Base-by-base conservation (phyloP, 2,329 filamentous ascomycete genomes). In the Ophiocordyceps camponoti-saundersi region DNA sequence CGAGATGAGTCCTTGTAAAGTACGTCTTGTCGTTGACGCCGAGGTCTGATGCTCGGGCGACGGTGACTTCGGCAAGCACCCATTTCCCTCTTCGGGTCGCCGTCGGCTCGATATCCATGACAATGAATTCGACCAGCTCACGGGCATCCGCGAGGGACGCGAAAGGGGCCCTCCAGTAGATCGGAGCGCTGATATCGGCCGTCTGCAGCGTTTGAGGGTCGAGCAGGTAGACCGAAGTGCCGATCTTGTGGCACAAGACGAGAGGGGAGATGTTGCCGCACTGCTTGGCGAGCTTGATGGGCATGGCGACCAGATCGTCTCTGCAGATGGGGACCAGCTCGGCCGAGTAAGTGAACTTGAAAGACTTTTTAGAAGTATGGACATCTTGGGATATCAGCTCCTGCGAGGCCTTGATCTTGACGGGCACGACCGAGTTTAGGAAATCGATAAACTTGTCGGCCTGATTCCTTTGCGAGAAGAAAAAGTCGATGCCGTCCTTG, bases 271-370 rank as follows among this genome's bases (percentile, higher is more conserved):
- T 94, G 63, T 95, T 95, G 52, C 92, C 89, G 46, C 84, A 71
- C 48, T 82, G 79, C 62, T 88, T 92, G 15, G 92, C 92, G 49
- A 96, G 70, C 55, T 87, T 88, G 52, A 95, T 80, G 1, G 92
- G 92, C 34, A 98, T 69, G 1, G 86, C 89, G n/a, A 98, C 86
- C 26, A 98, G 71, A 60, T 98, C 92, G 56, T 98, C 92, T 65
- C 95, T 95, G 72, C 92, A 96, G 45, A 98, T 88, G 1, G 92
- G 92, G 23, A 96, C 82, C 44, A 98, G 65, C 60, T 95, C 86
- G 47, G 83, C 79, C 0, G 88, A 93, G 65, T 80, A 96, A 43
- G 85, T 82, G 67, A 95, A 95, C 63, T 98, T 98, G 75, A 90
- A 96, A 32, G 82, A 88, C 65, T 86, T 92, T 50, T 81, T 84